Evolutionary conservation across 1,139 yeast genomes (phyloP), one percentile per base, ranked within the genome.

Genomic region (Scheffersomyces insectosa): DNA sequence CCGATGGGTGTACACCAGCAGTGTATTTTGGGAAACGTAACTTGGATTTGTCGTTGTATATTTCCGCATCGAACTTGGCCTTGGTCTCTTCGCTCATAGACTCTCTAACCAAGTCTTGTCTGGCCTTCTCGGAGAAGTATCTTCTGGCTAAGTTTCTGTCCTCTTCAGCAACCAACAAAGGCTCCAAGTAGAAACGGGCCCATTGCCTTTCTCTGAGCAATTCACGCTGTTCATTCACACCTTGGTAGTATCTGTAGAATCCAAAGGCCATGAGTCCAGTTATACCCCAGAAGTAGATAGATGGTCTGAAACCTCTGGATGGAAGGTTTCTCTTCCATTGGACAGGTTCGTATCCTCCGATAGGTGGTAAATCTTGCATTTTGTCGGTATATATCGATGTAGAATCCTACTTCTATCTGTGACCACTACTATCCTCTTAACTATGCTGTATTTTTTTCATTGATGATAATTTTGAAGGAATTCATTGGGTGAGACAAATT

Each of bases 241-340:
- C 93, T 52, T 77, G 70, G 56, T 79, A 77, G 46, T 80, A 75
- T 57, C 77, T 72, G 67, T 85, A 85, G 70, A 83, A 86, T 7
- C 96, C 96, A 60, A 80, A 86, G 4, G 82, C 74, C 66, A 86
- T 79, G 62, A 83, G 58, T 8, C 82, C 88, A 30, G 80, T 69
- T 46, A 86, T 65, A 33, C 85, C 81, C 62, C 81, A 79, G 49
- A 87, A 75, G 70, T 85, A 88, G 42, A 87, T 72, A 39, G 82
- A 70, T 14, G 95, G 93, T 52, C 95, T 75, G 70, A 88, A 87
- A 3, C 96, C 96, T 58, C 96, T 77, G 3, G 95, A 70, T 31
- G 96, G 96, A 47, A 88, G 70, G 65, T 88, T 85, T 66, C 96
- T 80, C 71, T 85, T 86, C 95, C 96, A 88, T 71, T 88, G 96